Evolutionary conservation across 805 yeast species (phyloP).

Genomic region (Pichia insulana): DNA sequence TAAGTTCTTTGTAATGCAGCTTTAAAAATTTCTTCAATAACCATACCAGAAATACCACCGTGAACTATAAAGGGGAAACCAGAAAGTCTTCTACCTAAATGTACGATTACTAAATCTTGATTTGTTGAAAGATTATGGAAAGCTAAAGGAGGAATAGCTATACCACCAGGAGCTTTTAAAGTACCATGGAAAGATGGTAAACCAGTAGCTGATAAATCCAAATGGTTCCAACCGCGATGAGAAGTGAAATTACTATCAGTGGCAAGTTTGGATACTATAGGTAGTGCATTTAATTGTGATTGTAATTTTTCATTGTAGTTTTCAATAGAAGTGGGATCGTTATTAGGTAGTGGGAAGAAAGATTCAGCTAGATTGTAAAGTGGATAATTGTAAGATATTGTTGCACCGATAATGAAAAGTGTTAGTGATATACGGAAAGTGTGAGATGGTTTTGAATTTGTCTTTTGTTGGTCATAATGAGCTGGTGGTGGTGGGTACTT

Average conservation of each 20-base stretch:
- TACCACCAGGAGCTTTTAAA: slow-evolving; percentile 66
- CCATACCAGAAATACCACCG: slow-evolving; percentile 80
- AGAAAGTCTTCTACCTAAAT: slow-evolving; percentile 67
- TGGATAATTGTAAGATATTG: slow-evolving; percentile 21
- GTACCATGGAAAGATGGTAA: slow-evolving; percentile 32
- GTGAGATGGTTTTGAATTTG: neutral
- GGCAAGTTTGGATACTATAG: slow-evolving; percentile 41
- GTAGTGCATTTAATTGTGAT: slow-evolving; percentile 38
- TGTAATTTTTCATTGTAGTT: slow-evolving; percentile 31
- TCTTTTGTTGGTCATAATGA: slow-evolving; percentile 7
- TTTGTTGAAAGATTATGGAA: slow-evolving; percentile 48
- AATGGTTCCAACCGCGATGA: slow-evolving; percentile 34
- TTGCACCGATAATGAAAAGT: slow-evolving; percentile 21
- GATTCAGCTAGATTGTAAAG: slow-evolving; percentile 21
- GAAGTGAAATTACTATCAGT: slow-evolving; percentile 30
- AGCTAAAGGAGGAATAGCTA: slow-evolving; percentile 63
- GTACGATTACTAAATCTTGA: slow-evolving; percentile 60
- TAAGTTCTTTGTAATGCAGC: slow-evolving; percentile 17
- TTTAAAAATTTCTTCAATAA: slow-evolving; percentile 69
- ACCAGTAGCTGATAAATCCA: slow-evolving; percentile 29
- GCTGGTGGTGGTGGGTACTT: slow-evolving; percentile 17
- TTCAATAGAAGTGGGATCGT: slow-evolving; percentile 16
- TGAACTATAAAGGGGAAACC: slow-evolving; percentile 86
- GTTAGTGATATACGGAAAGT: slow-evolving; percentile 6
- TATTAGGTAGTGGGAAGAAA: slow-evolving; percentile 14